phyloP scores from a whole-genome alignment of 2,329 filamentous ascomycete genomes.

The Colletotrichum tabaci region DNA sequence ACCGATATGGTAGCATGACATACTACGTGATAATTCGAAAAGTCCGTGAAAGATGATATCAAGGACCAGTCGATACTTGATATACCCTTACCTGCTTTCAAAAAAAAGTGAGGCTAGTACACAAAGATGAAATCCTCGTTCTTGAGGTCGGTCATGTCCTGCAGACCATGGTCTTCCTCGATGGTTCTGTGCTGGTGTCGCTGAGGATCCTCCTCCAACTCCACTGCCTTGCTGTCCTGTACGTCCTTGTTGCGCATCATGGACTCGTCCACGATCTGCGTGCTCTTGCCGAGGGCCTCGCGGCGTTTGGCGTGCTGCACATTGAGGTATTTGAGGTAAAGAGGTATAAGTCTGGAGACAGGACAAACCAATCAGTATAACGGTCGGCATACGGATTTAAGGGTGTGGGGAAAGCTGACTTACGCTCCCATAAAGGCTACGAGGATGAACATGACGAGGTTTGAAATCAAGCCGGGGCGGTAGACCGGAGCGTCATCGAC shows the following conservation, averaged over 20 bases:
- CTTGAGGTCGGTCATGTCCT: constrained; percentile 69
- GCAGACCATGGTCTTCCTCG: constrained; percentile 59
- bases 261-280: constrained; percentile 32
- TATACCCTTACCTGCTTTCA: neutral
- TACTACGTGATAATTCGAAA: too few species aligned
- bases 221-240: constrained; percentile 44
- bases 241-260: constrained; percentile 38
- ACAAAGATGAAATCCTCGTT: constrained; percentile 76
- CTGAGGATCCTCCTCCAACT: constrained; percentile 44
- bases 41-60: accelerated
- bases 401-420: neutral
- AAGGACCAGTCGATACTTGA: accelerated
- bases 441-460: constrained; percentile 72
- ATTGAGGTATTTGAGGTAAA: constrained; percentile 69
- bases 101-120: constrained; percentile 45
- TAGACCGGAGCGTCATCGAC: constrained; percentile 71
- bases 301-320: constrained; percentile 67
- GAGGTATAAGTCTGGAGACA: constrained; percentile 47
- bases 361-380: neutral
- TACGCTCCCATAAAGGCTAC: constrained; percentile 64
- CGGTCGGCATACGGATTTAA: accelerated
- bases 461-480: constrained; percentile 69
- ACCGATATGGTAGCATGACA: too few species aligned
- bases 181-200: constrained; percentile 42
- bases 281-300: constrained; percentile 69